phyloP scores from a whole-genome alignment of 2,329 filamentous ascomycete genomes.

The Penicillium hesseltinei region DNA sequence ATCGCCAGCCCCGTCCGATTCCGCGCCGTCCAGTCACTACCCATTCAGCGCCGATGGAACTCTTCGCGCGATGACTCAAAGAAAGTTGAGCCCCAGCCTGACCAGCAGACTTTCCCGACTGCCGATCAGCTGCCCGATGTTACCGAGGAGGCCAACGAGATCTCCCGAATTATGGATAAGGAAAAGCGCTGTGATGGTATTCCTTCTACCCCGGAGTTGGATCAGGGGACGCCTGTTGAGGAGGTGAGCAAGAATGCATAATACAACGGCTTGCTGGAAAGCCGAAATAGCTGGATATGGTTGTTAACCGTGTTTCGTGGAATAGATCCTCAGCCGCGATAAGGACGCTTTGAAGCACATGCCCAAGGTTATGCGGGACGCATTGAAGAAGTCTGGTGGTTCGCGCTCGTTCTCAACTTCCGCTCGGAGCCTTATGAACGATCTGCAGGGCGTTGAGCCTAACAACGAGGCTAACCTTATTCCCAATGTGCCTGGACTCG shows the following conservation, averaged over 20 bases:
- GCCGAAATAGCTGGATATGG: not conserved
- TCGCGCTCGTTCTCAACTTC: slow-evolving; percentile 59
- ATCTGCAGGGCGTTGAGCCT: slow-evolving; percentile 23
- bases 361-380: slow-evolving; percentile 65
- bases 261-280: not conserved
- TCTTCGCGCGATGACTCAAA: slow-evolving; percentile 35
- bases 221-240: slow-evolving; percentile 64
- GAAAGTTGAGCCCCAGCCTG: slow-evolving; percentile 23
- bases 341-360: slow-evolving; percentile 61
- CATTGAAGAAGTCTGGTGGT: slow-evolving; percentile 48
- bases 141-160: slow-evolving; percentile 63
- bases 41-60: slow-evolving; percentile 33
- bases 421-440: slow-evolving; percentile 40
- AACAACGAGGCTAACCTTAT: slow-evolving; percentile 8
- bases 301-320: not conserved
- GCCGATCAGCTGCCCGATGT: slow-evolving; percentile 58
- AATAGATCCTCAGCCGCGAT: slow-evolving; percentile 63
- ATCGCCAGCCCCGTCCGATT: slow-evolving; percentile 25
- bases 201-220: slow-evolving; percentile 56
- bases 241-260: slow-evolving; percentile 50
- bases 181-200: slow-evolving; percentile 40
- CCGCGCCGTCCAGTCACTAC: slow-evolving; percentile 16
- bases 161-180: slow-evolving; percentile 56
- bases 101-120: slow-evolving; percentile 46
- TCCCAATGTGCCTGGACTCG: not conserved